Conservation (phyloP, 2,329 filamentous ascomycete species). For the Cercospora sp. region DNA sequence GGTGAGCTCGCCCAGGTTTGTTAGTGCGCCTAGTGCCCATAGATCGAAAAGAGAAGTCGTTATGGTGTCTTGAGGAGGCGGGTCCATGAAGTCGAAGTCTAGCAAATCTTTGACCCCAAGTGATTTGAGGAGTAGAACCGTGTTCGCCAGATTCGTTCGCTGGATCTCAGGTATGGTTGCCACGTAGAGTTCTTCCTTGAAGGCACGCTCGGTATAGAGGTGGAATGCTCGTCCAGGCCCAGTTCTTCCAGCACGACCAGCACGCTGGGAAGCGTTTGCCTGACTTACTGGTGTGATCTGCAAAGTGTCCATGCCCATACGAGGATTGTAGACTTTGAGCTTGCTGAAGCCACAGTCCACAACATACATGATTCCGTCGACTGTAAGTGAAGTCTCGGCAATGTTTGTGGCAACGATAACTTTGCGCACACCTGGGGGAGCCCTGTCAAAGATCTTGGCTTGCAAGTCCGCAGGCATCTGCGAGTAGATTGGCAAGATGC, state of each 20-base stretch:
- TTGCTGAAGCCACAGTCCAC: constrained; percentile 96
- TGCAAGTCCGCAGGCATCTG: constrained; percentile 99
- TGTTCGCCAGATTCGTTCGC: constrained; percentile 92
- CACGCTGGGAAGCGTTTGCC: constrained; percentile 90
- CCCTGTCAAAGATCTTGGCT: constrained; percentile 94
- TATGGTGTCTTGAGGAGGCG: constrained; percentile 95
- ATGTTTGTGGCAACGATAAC: constrained; percentile 99
- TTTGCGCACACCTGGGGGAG: constrained; percentile 86
- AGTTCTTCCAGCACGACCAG: constrained; percentile 89
- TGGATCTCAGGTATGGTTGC: constrained; percentile 98
- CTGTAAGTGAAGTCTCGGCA: constrained; percentile 94
- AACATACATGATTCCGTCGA: constrained; percentile 99
- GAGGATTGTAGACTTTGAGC: constrained; percentile 96
- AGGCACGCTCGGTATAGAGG: constrained; percentile 90
- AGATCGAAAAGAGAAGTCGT: constrained; percentile 96
- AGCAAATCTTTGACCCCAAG: constrained; percentile 90
- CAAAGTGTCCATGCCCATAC: constrained; percentile 98
- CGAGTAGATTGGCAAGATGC: constrained; percentile 96
- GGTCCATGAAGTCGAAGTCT: constrained; percentile 99
- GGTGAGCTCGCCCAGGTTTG: constrained; percentile 91
- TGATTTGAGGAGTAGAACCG: constrained; percentile 89
- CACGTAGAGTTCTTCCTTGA: constrained; percentile 92
- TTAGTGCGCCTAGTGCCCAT: constrained; percentile 90
- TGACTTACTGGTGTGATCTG: constrained; percentile 98
- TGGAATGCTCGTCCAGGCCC: constrained; percentile 95